Percentiles rank a stretch among this genome's conserved stretches.
Conservation (phyloP, 2,329 filamentous ascomycete genomes). For the Macrophomina pseudophaseolina region DNA sequence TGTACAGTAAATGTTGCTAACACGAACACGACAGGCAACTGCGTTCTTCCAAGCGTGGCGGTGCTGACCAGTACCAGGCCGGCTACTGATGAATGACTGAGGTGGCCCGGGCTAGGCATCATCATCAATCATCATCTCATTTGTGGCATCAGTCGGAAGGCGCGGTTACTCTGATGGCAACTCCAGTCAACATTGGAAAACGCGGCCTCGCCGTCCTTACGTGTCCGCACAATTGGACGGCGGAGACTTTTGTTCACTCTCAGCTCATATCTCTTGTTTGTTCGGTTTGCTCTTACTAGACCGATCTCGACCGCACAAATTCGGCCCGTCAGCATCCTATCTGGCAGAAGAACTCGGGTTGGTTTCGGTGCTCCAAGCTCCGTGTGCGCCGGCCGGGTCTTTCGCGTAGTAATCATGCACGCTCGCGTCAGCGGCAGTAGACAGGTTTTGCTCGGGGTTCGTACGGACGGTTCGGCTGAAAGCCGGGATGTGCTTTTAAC, state of each 20-base stretch:
- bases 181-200: slow-evolving; percentile 47
- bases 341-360: slow-evolving; percentile 21
- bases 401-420: slow-evolving; percentile 17
- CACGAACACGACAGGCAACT: slow-evolving; percentile 54
- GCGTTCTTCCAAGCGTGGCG: slow-evolving; percentile 57
- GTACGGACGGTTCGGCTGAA: slow-evolving; percentile 10
- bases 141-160: slow-evolving; percentile 35
- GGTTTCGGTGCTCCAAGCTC: slow-evolving; percentile 18
- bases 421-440: slow-evolving; percentile 8
- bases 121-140: slow-evolving; percentile 45
- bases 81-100: slow-evolving; percentile 50
- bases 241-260: slow-evolving; percentile 41
- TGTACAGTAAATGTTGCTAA: slow-evolving; percentile 56
- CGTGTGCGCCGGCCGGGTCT: slow-evolving; percentile 12
- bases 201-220: slow-evolving; percentile 50
- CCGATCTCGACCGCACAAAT: slow-evolving; percentile 29
- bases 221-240: slow-evolving; percentile 41
- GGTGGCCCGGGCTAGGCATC: slow-evolving; percentile 39
- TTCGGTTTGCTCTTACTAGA: slow-evolving; percentile 41
- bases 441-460: slow-evolving; percentile 14
- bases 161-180: slow-evolving; percentile 39
- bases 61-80: slow-evolving; percentile 53
- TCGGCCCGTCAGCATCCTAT: slow-evolving; percentile 24
- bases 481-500: slow-evolving; percentile 6
- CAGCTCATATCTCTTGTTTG: slow-evolving; percentile 43